These are phyloP conservation scores for Malbranchea zuffiana DNA, from an alignment of 2,329 filamentous ascomycete species.

Conservation along the genomic window DNA sequence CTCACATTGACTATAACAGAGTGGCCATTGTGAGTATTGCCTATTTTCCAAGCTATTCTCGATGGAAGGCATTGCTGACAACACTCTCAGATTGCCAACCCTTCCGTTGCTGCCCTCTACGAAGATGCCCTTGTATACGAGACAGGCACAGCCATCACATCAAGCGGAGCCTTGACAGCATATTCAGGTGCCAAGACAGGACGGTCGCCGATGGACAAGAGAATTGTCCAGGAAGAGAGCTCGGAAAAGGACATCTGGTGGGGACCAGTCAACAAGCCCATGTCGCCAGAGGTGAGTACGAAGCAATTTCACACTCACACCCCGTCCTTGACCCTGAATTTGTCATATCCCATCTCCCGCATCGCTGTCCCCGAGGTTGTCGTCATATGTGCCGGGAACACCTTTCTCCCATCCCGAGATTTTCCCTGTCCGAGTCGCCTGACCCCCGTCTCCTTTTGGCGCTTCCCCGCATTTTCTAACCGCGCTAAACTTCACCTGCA, in stretches of 20 bases:
- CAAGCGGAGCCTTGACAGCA: slow-evolving; percentile 84
- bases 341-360: slow-evolving; percentile 11
- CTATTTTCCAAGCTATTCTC: no score
- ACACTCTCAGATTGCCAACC: slow-evolving; percentile 61
- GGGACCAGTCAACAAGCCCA: slow-evolving; percentile 99
- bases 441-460: slow-evolving; percentile 9
- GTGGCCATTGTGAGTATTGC: slow-evolving; percentile 73
- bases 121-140: slow-evolving; percentile 99
- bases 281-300: slow-evolving; percentile 78
- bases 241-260: slow-evolving; percentile 96
- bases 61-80: no score
- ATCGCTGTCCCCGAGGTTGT: slow-evolving; percentile 5
- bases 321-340: slow-evolving; percentile 8
- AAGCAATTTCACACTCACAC: neutral
- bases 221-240: slow-evolving; percentile 80
- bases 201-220: slow-evolving; percentile 92
- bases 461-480: slow-evolving; percentile 10
- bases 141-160: slow-evolving; percentile 93
- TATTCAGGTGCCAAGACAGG: slow-evolving; percentile 98
- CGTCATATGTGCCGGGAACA: neutral
- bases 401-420: neutral
- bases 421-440: slow-evolving; percentile 3
- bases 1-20: slow-evolving; percentile 97
- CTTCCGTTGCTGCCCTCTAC: slow-evolving; percentile 88
- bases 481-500: slow-evolving; percentile 1